These are phyloP conservation scores for Leishmania tropica DNA, from an alignment of 208 protist species.

Conservation along the genomic window DNA sequence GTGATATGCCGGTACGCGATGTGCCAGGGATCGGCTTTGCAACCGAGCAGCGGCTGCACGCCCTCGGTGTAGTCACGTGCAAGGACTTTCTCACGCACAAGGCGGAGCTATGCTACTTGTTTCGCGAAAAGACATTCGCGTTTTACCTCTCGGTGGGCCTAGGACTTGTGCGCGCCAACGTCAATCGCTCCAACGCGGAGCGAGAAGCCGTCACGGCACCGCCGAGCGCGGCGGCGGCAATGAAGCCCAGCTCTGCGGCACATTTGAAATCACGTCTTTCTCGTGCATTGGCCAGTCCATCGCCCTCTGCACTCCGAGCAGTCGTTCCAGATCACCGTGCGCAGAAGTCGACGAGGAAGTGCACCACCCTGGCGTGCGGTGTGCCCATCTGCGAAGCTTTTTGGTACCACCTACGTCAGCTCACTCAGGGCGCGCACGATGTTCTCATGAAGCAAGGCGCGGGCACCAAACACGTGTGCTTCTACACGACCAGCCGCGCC, in stretches of 20 bases:
- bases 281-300: neutral
- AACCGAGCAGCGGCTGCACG: conserved; percentile 43
- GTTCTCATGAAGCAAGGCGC: conserved; percentile 31
- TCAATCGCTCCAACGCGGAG: conserved; percentile 36
- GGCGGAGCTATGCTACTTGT: conserved; percentile 53
- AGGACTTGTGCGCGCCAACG: conserved; percentile 53
- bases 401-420: conserved; percentile 14
- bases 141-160: conserved; percentile 64
- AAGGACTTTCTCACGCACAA: conserved; percentile 38
- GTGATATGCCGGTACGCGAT: conserved; percentile 46
- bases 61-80: conserved; percentile 58
- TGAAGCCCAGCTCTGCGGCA: neutral
- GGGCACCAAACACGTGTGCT: conserved; percentile 25
- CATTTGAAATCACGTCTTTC: neutral
- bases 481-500: conserved; percentile 35
- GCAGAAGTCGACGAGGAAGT: conserved; percentile 55
- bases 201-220: neutral
- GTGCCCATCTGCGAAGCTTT: conserved; percentile 27
- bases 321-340: neutral
- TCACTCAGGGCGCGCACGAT: conserved; percentile 29
- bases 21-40: conserved; percentile 63
- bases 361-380: conserved; percentile 35
- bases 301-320: neutral
- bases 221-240: neutral
- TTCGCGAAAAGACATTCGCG: conserved; percentile 52